Evolutionary conservation across 2,329 filamentous ascomycete species (phyloP), one percentile per base, ranked within the genome.

Genomic region (Reticulascus tulasneorum): DNA sequence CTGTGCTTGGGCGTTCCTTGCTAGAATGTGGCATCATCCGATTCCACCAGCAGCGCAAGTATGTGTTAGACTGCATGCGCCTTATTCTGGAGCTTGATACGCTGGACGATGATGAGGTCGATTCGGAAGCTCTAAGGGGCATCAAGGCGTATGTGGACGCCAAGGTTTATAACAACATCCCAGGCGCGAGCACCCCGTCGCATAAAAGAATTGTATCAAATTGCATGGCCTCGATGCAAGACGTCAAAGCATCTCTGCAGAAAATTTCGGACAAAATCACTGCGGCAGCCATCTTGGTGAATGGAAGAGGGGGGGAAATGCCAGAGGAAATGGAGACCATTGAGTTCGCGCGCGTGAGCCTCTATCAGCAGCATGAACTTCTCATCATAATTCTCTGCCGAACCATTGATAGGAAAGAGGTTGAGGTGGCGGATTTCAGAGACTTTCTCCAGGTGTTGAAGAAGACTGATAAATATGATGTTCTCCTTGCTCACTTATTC

Each of bases 301-400:
- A 85, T 46, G 67, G 67, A 7, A 71, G 73, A 18, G 62, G 73
- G 6, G 59, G 61, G 26, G 56, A 52, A 35, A 56, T 65, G 28
- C 71, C 73, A 9, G 85, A 90, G 47, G 72, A 83, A 38, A 71
- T 83, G 47, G 86, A 94, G 54, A 84, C 83, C 4, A 75, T 94
- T 44, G 82, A 90, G 49, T 86, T 86, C 51, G 86, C 94, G 51
- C 79, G 84, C 28, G 68, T 78, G 47, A 94, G 87, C 52, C 72
- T 98, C 33, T 79, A 84, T 16, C 82, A 87, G 52, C 91, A 98
- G 59, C 94, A 98, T 55, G 91, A 98, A 56, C 79, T 85, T 12
- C 68, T 99, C 12, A 82, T 84, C 10, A 75, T 88, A n/a, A 84
- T 95, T 35, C 66, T 94, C 33, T 82, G 80, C 43, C 81, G 85